Percentiles rank a stretch among this genome's conserved stretches.
phyloP scores from a whole-genome alignment of 805 yeast species.

The Wickerhamiella parazyma region DNA sequence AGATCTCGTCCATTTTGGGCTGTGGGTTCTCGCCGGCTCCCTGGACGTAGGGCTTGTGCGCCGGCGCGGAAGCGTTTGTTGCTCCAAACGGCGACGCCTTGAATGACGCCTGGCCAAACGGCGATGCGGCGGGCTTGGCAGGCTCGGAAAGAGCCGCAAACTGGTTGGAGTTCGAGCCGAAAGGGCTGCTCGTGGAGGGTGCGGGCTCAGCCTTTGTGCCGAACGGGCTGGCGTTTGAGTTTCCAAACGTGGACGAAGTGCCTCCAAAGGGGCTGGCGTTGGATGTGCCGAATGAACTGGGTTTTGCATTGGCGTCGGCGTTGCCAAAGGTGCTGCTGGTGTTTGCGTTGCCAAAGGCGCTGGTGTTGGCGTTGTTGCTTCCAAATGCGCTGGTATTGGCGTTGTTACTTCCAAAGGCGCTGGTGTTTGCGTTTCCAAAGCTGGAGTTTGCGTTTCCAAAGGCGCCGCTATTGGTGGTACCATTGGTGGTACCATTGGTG shows the following conservation, averaged over 20 bases:
- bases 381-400: slow-evolving; percentile 1
- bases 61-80: no score
- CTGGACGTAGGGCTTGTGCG: slow-evolving; percentile 1
- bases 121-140: background rate
- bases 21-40: background rate
- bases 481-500: no score
- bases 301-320: background rate
- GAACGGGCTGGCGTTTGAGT: no score
- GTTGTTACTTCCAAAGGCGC: background rate
- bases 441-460: background rate
- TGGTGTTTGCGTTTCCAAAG: slow-evolving; percentile 1
- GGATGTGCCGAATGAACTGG: no score
- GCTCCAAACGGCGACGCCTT: background rate
- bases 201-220: no score
- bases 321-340: background rate
- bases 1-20: background rate
- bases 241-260: no score
- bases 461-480: background rate
- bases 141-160: background rate
- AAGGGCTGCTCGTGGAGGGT: no score
- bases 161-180: background rate
- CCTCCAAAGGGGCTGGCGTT: background rate
- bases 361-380: background rate
- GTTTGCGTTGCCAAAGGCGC: slow-evolving; percentile 1
- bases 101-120: background rate